Percentiles rank a stretch among this genome's conserved stretches.
phyloP scores from a whole-genome alignment of 768 basidiomycete species.

The Leccinum broughii region DNA sequence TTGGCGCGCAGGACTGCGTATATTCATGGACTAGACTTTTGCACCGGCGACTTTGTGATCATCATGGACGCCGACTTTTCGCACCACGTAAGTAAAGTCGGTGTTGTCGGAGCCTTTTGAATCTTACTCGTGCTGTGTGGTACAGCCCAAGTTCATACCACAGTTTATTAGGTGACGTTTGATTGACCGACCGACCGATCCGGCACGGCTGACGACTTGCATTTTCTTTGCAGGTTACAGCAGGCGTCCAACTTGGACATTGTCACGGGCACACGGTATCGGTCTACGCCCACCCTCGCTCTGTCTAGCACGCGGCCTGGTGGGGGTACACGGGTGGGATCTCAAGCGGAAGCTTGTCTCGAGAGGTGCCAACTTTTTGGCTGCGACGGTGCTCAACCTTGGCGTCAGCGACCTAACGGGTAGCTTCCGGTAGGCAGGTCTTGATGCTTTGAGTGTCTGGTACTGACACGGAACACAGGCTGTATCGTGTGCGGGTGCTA shows the following conservation, averaged over 20 bases:
- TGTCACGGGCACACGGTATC: slow-evolving; percentile 90
- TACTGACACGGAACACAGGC: slow-evolving; percentile 37
- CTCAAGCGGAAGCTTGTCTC: slow-evolving; percentile 86
- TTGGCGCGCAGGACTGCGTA: slow-evolving; percentile 72
- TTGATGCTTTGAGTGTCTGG: neutral
- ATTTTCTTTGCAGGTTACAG: slow-evolving; percentile 56
- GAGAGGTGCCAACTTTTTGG: slow-evolving; percentile 87
- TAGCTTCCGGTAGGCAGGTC: slow-evolving; percentile 68
- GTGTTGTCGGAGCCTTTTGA: neutral
- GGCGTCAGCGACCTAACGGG: slow-evolving; percentile 91
- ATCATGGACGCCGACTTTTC: slow-evolving; percentile 99
- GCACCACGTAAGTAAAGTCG: slow-evolving; percentile 67
- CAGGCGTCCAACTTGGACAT: slow-evolving; percentile 85
- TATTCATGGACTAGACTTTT: slow-evolving; percentile 87
- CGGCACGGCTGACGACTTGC: slow-evolving; percentile 3
- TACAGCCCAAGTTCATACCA: slow-evolving; percentile 92
- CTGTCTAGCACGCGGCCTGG: slow-evolving; percentile 66
- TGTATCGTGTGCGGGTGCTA: slow-evolving; percentile 77
- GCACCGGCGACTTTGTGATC: slow-evolving; percentile 89
- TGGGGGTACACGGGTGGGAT: slow-evolving; percentile 92
- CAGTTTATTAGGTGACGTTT: slow-evolving; percentile 75
- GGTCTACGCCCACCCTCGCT: slow-evolving; percentile 57
- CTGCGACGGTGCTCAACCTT: slow-evolving; percentile 79
- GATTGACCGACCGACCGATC: neutral
- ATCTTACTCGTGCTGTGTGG: slow-evolving; percentile 4